phyloP scores from a whole-genome alignment of 2,329 filamentous ascomycete genomes.

The Penicillium nordicum region DNA sequence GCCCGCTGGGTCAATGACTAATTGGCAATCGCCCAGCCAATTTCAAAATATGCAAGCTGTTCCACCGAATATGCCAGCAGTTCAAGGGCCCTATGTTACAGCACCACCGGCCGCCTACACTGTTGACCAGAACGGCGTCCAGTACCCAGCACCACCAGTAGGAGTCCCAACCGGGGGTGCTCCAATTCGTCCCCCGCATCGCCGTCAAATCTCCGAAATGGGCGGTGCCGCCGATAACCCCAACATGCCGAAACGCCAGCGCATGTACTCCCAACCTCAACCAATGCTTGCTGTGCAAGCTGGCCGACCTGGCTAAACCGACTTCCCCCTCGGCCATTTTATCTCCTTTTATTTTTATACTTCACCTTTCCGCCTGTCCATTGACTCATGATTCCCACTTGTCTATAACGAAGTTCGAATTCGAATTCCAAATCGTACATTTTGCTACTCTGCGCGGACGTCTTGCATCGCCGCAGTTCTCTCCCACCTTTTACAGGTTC shows the following conservation, averaged over 20 bases:
- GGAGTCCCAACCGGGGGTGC: constrained; percentile 32
- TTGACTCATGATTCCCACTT: constrained; percentile 28
- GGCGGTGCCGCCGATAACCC: constrained; percentile 52
- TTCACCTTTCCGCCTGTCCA: constrained; percentile 18
- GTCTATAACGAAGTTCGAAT: constrained; percentile 23
- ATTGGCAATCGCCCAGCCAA: constrained; percentile 62
- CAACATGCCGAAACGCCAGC: constrained; percentile 56
- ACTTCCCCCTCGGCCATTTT: background rate
- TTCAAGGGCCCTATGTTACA: constrained; percentile 42
- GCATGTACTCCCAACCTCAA: constrained; percentile 52
- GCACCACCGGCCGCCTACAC: constrained; percentile 38
- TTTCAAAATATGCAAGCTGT: constrained; percentile 58
- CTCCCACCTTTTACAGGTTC: constrained; percentile 20
- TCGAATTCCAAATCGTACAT: constrained; percentile 21
- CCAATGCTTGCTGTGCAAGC: constrained; percentile 51
- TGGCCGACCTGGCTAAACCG: constrained; percentile 34
- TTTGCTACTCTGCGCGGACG: constrained; percentile 14
- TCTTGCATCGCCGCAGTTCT: constrained; percentile 11
- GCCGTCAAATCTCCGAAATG: constrained; percentile 61
- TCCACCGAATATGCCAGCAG: constrained; percentile 45
- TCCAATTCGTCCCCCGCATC: constrained; percentile 42
- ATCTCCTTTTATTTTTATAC: background rate
- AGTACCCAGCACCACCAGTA: constrained; percentile 38
- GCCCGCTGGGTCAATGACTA: constrained; percentile 55
- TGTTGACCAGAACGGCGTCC: constrained; percentile 40